Conservation (phyloP, 768 basidiomycete species). For the Gymnopilus dilepis region DNA sequence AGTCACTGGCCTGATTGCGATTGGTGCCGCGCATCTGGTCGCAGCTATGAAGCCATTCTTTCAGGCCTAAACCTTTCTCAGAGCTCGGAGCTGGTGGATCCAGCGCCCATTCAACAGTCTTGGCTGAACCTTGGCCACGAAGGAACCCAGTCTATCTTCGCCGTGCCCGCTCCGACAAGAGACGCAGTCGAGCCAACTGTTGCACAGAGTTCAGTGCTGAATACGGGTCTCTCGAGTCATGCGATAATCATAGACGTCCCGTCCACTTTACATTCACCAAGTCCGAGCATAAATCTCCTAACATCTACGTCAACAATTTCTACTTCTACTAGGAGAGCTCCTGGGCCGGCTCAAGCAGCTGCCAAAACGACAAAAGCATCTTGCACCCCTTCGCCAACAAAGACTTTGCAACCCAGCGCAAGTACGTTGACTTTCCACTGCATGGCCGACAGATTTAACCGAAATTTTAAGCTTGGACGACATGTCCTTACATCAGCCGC, state of each 20-base stretch:
- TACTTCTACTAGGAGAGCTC: constrained; percentile 14
- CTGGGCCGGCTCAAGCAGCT: constrained; percentile 38
- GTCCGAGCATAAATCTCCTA: not conserved
- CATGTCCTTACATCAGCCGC: constrained; percentile 50
- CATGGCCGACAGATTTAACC: not conserved
- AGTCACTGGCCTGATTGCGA: constrained; percentile 63
- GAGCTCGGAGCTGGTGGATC: not conserved
- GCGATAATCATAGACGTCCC: not conserved
- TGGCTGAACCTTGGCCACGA: not conserved
- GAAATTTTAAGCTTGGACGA: constrained; percentile 37
- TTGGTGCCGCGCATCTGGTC: constrained; percentile 44
- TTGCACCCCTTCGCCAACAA: constrained; percentile 58
- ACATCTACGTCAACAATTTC: not conserved
- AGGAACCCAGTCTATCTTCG: not conserved
- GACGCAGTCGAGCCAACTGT: not conserved
- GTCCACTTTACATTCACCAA: constrained; percentile 16
- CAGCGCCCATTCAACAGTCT: not conserved
- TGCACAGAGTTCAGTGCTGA: not conserved
- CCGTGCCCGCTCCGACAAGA: not conserved
- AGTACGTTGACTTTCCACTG: constrained; percentile 40
- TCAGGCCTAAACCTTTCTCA: constrained; percentile 22
- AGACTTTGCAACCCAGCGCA: constrained; percentile 51
- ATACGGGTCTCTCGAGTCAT: not conserved
- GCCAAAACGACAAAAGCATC: constrained; percentile 35
- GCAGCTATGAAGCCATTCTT: constrained; percentile 32